phyloP scores from a whole-genome alignment of 106 monocot genomes.

The Phalaenopsis aphrodite region DNA sequence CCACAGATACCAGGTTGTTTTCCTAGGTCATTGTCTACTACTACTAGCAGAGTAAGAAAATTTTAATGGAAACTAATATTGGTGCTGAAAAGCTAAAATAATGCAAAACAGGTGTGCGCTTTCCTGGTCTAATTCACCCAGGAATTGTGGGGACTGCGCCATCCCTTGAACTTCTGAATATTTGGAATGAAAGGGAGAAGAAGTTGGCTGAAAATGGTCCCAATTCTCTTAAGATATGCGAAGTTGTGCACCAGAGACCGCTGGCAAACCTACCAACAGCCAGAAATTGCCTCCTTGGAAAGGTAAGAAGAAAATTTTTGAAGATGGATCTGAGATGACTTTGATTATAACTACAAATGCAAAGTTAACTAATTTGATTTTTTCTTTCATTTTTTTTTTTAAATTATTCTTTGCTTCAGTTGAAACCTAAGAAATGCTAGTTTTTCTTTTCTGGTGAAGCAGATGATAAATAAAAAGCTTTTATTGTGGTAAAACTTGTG shows the following conservation, averaged over 20 bases:
- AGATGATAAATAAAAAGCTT: no score
- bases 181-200: slow-evolving; percentile 85
- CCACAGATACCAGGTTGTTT: slow-evolving; percentile 69
- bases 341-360: no score
- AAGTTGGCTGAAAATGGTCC: slow-evolving; percentile 43
- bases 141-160: slow-evolving; percentile 83
- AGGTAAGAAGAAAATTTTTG: slow-evolving; percentile 22
- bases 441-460: no score
- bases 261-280: slow-evolving; percentile 67
- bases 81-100: not conserved
- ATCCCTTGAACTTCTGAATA: slow-evolving; percentile 62
- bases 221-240: slow-evolving; percentile 45
- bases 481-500: no score
- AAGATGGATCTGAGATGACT: not conserved
- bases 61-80: not conserved
- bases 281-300: slow-evolving; percentile 69
- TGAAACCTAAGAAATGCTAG: no score
- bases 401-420: no score
- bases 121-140: slow-evolving; percentile 79
- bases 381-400: no score
- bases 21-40: not conserved
- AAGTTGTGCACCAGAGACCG: slow-evolving; percentile 70
- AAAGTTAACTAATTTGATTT: no score
- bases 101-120: slow-evolving; percentile 50
- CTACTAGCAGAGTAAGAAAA: not conserved